Conservation (phyloP, 2,329 filamentous ascomycete species). For the Colletotrichum gigasporum region DNA sequence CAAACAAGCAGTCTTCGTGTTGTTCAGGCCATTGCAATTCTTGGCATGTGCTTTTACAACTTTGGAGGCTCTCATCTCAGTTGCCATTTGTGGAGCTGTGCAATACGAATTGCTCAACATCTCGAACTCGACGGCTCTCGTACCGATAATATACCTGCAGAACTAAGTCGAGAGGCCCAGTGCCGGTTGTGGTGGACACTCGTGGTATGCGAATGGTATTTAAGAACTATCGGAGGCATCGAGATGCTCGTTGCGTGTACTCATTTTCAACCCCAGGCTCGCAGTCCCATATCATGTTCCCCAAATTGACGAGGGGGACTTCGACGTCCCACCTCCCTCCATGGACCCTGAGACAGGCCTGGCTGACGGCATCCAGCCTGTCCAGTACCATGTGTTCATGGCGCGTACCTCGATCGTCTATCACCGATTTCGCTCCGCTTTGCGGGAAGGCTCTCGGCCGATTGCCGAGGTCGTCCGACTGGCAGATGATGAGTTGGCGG, state of each 20-base stretch:
- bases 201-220: constrained; percentile 28
- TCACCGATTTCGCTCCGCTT: constrained; percentile 15
- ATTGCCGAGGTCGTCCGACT: constrained; percentile 11
- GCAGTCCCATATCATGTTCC: constrained; percentile 18
- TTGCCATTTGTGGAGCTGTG: constrained; percentile 29
- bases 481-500: constrained; percentile 21
- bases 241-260: background rate
- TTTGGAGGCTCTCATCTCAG: constrained; percentile 28
- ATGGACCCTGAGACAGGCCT: background rate
- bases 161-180: constrained; percentile 14
- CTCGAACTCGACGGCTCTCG: constrained; percentile 19
- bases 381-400: constrained; percentile 30
- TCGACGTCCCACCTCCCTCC: constrained; percentile 14
- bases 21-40: constrained; percentile 33
- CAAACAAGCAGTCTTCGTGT: constrained; percentile 10
- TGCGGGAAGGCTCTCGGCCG: background rate
- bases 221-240: background rate
- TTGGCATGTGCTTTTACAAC: constrained; percentile 33
- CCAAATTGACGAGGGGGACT: constrained; percentile 13
- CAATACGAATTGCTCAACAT: constrained; percentile 29
- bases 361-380: background rate
- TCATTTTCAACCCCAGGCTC: background rate
- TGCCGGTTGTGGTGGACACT: constrained; percentile 27
- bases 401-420: constrained; percentile 21
- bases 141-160: background rate